Evolutionary conservation across 208 protist species (phyloP).

Genomic region (Leishmania braziliensis): DNA sequence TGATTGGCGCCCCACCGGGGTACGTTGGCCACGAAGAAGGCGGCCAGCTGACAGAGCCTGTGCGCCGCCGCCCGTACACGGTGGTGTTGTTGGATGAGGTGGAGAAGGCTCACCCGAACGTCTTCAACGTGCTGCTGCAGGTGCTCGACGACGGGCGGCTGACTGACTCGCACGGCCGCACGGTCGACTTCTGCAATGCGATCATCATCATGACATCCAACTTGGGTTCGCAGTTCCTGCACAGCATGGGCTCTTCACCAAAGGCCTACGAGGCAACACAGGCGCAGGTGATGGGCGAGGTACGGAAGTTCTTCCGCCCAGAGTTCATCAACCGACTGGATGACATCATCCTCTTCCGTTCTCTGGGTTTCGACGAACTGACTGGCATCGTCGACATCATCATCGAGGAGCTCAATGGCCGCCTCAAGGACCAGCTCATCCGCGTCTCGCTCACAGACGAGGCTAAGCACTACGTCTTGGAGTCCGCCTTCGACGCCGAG

Average conservation of each 20-base stretch:
- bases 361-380: constrained; percentile 83
- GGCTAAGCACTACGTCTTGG: constrained; percentile 75
- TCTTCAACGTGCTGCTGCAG: constrained; percentile 98
- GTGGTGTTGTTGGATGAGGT: constrained; percentile 99
- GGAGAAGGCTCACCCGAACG: constrained; percentile 98
- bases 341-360: constrained; percentile 97
- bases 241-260: constrained; percentile 43
- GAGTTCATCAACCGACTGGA: constrained; percentile 99
- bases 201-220: constrained; percentile 99
- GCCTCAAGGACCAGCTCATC: constrained; percentile 70
- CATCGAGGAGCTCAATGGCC: constrained; percentile 76
- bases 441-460: constrained; percentile 50
- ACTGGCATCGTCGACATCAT: constrained; percentile 92
- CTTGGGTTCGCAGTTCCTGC: constrained; percentile 89
- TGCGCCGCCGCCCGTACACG: constrained; percentile 97
- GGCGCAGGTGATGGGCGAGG: constrained; percentile 85
- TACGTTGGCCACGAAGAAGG: constrained; percentile 99
- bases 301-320: constrained; percentile 93
- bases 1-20: constrained; percentile 98
- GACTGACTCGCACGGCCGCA: constrained; percentile 97
- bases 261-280: constrained; percentile 56
- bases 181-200: constrained; percentile 98
- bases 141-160: constrained; percentile 98
- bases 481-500: constrained; percentile 73
- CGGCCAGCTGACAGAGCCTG: constrained; percentile 98